Evolutionary conservation across 1,284 basidiomycete genomes (phyloP), one percentile per base, ranked within the genome.

Genomic region (Sutorius eximius): DNA sequence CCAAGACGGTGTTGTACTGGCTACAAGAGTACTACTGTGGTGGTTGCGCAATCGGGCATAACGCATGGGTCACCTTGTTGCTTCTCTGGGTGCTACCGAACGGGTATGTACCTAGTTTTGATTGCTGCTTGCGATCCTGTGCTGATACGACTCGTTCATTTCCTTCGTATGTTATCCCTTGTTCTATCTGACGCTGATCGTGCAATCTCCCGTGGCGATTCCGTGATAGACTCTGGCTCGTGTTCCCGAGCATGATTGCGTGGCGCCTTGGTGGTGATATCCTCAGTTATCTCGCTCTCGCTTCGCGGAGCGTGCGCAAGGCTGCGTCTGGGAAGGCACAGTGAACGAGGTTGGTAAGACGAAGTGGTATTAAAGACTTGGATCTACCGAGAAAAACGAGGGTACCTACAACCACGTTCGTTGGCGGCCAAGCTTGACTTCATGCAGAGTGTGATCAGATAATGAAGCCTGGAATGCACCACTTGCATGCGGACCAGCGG

Each of bases 1-100:
- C 84, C 56, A 95, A 95, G 77, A 96, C 93, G 1, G 70, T 85
- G 5, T 78, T 95, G n/a, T 96, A 95, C 71, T 84, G 82, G 78
- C 68, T 79, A 8, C 86, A 91, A 66, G 91, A 93, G 70, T 86
- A 85, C 66, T 90, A 77, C 64, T 90, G 88, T 68, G 77, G 77
- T 20, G 80, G 76, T 24, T 93, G 91, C 67, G 78, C 83, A 27
- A 76, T 86, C 15, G 90, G 90, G 5, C 93, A 95, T 69, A 95
- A 95, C 67, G 66, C 75, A 34, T 57, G 73, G 27, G 61, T 68
- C 55, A 78, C 79, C 33, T 69, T 87, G 33, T 59, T 90, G 44
- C 62, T 85, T 42, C 81, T 84, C 56, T 95, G 84, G 82, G 77
- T 91, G 58, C 67, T 92, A 44, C 89, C 91, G 0, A 94, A 94